phyloP scores from a whole-genome alignment of 1,139 yeast genomes.

The Suhomyces taliae region DNA sequence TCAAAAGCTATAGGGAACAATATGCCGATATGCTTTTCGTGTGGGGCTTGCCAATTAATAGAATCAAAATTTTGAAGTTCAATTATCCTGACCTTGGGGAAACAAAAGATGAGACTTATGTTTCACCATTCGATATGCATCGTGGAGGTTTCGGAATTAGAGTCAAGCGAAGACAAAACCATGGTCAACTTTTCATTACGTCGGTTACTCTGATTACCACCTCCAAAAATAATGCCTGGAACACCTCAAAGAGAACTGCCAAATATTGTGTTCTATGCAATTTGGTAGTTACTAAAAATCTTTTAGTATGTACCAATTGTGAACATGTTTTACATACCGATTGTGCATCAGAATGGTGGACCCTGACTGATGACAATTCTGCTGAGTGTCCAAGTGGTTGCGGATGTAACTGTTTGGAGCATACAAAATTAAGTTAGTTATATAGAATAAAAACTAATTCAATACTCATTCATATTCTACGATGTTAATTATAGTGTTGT shows the following conservation, averaged over 20 bases:
- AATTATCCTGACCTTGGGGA: conserved; percentile 45
- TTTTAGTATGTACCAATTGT: conserved; percentile 71
- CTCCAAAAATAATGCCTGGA: conserved; percentile 33
- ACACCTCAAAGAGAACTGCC: conserved; percentile 25
- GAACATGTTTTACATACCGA: conserved; percentile 75
- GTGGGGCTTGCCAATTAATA: conserved; percentile 81
- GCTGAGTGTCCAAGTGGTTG: conserved; percentile 86
- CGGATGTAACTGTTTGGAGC: conserved; percentile 68
- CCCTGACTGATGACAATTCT: conserved; percentile 24
- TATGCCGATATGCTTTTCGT: conserved; percentile 78
- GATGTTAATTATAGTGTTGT: background rate
- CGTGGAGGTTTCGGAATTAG: conserved; percentile 46
- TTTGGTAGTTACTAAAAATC: conserved; percentile 56
- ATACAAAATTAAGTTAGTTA: conserved; percentile 1
- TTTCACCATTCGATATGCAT: conserved; percentile 34
- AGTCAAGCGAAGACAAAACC: conserved; percentile 19
- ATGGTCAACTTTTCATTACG: conserved; percentile 21
- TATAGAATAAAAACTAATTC: background rate
- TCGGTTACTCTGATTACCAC: conserved; percentile 28
- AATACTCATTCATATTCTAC: background rate
- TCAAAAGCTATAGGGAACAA: conserved; percentile 58
- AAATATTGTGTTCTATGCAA: conserved; percentile 67
- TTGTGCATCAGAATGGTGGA: conserved; percentile 87
- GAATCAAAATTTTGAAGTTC: conserved; percentile 77
- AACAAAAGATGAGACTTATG: conserved; percentile 6